phyloP scores from a whole-genome alignment of 2,329 filamentous ascomycete species.

The Talaromyces sp. region DNA sequence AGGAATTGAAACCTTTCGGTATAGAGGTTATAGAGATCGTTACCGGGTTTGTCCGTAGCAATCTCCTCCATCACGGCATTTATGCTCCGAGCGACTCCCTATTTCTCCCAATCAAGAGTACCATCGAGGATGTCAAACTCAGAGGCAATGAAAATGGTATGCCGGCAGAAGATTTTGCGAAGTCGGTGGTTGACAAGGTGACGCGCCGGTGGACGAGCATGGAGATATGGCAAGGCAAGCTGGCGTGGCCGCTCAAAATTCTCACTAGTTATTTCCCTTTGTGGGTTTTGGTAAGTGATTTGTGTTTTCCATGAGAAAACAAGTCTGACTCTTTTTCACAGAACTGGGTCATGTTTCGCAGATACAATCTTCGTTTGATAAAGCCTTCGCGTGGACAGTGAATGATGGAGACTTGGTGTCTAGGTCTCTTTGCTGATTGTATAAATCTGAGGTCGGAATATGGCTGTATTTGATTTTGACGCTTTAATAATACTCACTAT shows the following conservation, averaged over 20 bases:
- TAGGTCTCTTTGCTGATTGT: not conserved
- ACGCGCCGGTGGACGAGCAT: not conserved
- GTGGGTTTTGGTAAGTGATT: not conserved
- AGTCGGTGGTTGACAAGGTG: conserved; percentile 4
- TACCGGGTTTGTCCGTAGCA: not conserved
- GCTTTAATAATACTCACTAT: not conserved
- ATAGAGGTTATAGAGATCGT: conserved; percentile 1
- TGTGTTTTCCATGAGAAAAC: not conserved
- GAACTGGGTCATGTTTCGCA: conserved; percentile 1
- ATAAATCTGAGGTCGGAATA: not conserved
- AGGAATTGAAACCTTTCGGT: conserved; percentile 1
- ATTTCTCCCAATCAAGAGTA: conserved; percentile 1
- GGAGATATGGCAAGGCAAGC: conserved; percentile 1
- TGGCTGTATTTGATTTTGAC: not conserved
- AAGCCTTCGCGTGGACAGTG: not conserved
- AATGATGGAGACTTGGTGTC: not conserved
- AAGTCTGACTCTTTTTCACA: not conserved
- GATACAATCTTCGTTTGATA: not conserved
- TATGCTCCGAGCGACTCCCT: not conserved
- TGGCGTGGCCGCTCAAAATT: not conserved
- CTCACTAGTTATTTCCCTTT: not conserved
- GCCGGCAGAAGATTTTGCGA: conserved; percentile 12
- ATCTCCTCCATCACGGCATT: not conserved
- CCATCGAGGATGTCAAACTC: conserved; percentile 14
- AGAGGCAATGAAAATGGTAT: conserved; percentile 15